phyloP scores from a whole-genome alignment of 805 yeast genomes.

The Yarrowia alimentaria region DNA sequence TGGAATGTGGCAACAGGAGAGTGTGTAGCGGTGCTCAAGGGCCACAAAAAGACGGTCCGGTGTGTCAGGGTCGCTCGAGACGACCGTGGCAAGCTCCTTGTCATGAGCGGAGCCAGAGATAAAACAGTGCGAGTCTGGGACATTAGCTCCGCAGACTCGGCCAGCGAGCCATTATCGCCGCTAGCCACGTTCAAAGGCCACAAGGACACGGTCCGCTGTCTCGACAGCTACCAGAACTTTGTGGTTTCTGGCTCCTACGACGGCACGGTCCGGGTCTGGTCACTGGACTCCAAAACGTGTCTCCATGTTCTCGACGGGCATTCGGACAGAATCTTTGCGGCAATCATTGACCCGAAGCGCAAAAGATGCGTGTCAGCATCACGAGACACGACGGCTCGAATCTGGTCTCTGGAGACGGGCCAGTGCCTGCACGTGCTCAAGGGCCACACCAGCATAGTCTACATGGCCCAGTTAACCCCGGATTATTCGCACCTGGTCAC shows the following conservation, averaged over 20 bases:
- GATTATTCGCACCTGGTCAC: slow-evolving; percentile 72
- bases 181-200: slow-evolving; percentile 56
- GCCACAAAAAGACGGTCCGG: slow-evolving; percentile 83
- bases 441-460: slow-evolving; percentile 68
- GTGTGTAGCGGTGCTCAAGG: slow-evolving; percentile 68
- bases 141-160: slow-evolving; percentile 5
- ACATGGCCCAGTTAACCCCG: slow-evolving; percentile 65
- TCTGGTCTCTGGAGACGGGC: slow-evolving; percentile 97
- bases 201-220: slow-evolving; percentile 48
- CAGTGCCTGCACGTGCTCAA: slow-evolving; percentile 67
- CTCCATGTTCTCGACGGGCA: slow-evolving; percentile 9
- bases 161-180: slow-evolving; percentile 4
- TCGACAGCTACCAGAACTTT: slow-evolving; percentile 55
- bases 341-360: slow-evolving; percentile 15
- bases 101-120: slow-evolving; percentile 19
- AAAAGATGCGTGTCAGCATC: slow-evolving; percentile 41
- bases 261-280: slow-evolving; percentile 60
- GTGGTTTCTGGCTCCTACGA: slow-evolving; percentile 52
- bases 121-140: slow-evolving; percentile 28
- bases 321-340: slow-evolving; percentile 15
- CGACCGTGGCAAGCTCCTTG: slow-evolving; percentile 54
- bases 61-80: slow-evolving; percentile 19
- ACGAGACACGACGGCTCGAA: slow-evolving; percentile 83
- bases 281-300: slow-evolving; percentile 58
- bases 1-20: slow-evolving; percentile 92